Evolutionary conservation across 306 rosid genomes (phyloP), one percentile per base, ranked within the genome.

Genomic region (Bauhinia variegata): DNA sequence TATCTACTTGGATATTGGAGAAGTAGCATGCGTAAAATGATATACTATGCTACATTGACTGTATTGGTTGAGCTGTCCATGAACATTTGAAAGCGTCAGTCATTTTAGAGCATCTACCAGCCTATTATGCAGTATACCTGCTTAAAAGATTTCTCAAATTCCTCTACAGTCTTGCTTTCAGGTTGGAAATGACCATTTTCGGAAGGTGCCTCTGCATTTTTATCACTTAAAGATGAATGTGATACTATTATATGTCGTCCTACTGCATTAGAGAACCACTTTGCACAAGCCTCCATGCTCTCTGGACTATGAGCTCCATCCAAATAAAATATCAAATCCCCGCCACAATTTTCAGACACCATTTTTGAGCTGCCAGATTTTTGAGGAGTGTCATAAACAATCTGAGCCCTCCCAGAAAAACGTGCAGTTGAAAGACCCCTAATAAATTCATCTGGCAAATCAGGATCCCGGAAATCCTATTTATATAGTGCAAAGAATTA

Each of bases 251-350:
- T 72, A 57, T 73, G 57, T 37, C 62, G 73, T 41, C 64, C 75
- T 53, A 76, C 58, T 5, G 81, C 88, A 63, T 15, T 54, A 39
- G 78, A 78, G 37, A 78, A 78, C 82, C 82, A 78, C 31, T 72
- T 66, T 46, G 78, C 82, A 54, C 82, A 78, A 73, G 76, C 89
- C 58, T 85, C 95, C 82, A 89, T 85, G 79, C 96, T 89, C 70
- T 89, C 96, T 16, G 96, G 91, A 79, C 91, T 89, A 67, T 87
- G 96, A 81, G 95, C 96, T 60, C 96, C 95, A 71, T 89, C 96
- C 79, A 87, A 75, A 75, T 87, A 89, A 82, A 89, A 87, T 73
- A 81, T 61, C 72, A 89, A 82, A 67, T 83, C 83, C 60, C 84
- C 92, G 39, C 61, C 67, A 50, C 80, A 56, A 59, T 63, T 76